Conservation (phyloP, 1,139 yeast species). For the Starmera stellimalicola region DNA sequence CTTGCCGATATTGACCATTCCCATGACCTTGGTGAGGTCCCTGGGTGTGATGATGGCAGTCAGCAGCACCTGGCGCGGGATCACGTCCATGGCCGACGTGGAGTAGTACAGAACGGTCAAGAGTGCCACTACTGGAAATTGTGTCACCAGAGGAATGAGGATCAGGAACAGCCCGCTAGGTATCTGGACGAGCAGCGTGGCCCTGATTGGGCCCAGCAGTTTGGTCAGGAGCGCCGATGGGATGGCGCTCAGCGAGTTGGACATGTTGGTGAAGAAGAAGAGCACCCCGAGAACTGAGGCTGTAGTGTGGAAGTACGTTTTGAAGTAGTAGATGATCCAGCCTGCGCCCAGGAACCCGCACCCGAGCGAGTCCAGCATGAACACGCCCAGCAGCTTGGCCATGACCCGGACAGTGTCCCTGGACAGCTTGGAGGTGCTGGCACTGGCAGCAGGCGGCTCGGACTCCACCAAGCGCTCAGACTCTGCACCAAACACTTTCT, state of each 20-base stretch:
- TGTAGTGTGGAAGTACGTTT: conserved; percentile 21
- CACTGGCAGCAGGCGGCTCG: not conserved
- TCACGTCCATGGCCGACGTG: conserved; percentile 78
- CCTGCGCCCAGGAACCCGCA: conserved; percentile 83
- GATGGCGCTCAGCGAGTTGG: conserved; percentile 53
- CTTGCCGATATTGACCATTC: conserved; percentile 76
- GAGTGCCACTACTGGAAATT: conserved; percentile 17
- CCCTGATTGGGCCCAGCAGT: conserved; percentile 65
- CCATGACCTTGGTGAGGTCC: conserved; percentile 73
- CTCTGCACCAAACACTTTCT: conserved; percentile 21
- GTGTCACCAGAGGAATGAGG: conserved; percentile 35
- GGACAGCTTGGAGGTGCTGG: conserved; percentile 9
- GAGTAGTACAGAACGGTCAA: conserved; percentile 22
- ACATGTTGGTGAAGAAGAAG: conserved; percentile 50
- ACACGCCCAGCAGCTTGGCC: conserved; percentile 39
- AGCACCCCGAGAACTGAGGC: conserved; percentile 35
- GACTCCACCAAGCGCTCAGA: conserved; percentile 14
- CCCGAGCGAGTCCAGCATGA: conserved; percentile 71
- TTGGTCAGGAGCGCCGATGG: conserved; percentile 60
- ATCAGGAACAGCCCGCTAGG: conserved; percentile 69
- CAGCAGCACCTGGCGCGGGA: conserved; percentile 74
- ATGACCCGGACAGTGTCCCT: conserved; percentile 21
- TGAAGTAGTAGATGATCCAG: conserved; percentile 78
- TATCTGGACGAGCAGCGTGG: conserved; percentile 66
- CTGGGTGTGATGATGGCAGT: conserved; percentile 54